Evolutionary conservation across 1,284 basidiomycete genomes (phyloP).

Genomic region (Rhodotorula sp.): DNA sequence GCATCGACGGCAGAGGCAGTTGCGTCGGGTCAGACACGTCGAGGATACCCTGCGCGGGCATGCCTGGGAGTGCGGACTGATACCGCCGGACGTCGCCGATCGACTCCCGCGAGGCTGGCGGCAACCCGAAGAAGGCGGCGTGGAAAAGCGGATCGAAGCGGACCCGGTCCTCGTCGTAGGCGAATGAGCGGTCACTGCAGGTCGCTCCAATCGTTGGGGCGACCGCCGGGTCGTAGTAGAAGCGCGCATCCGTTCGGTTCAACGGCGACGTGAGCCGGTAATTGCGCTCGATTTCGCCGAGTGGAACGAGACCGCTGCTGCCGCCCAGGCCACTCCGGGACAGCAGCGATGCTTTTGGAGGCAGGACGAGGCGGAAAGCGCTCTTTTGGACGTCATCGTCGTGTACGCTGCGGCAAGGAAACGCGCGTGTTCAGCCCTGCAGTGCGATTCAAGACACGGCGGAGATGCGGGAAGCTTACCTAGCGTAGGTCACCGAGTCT

Average conservation of each 20-base stretch:
- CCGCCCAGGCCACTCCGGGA: conserved; percentile 31
- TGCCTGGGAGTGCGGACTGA: conserved; percentile 59
- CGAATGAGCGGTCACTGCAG: conserved; percentile 74
- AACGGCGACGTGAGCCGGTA: conserved; percentile 74
- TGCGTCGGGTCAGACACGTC: conserved; percentile 68
- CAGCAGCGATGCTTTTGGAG: conserved; percentile 1
- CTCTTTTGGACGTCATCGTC: conserved; percentile 3
- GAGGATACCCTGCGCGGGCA: conserved; percentile 69
- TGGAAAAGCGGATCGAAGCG: conserved; percentile 61
- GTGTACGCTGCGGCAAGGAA: neutral
- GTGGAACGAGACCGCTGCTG: conserved; percentile 55
- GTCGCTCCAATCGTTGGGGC: conserved; percentile 77
- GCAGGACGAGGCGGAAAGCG: conserved; percentile 3
- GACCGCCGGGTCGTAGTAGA: conserved; percentile 76
- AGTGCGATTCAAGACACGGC: no score
- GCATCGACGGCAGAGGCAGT: conserved; percentile 79
- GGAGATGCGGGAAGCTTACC: neutral
- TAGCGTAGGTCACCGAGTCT: neutral
- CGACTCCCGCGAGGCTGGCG: conserved; percentile 66
- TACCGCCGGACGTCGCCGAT: conserved; percentile 59
- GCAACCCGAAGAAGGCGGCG: conserved; percentile 75
- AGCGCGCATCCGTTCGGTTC: conserved; percentile 72
- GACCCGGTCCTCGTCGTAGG: conserved; percentile 61
- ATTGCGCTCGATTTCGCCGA: conserved; percentile 62
- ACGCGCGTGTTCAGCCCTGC: neutral